Evolutionary conservation across 2,329 filamentous ascomycete species (phyloP), one percentile per base, ranked within the genome.

Genomic region (Trichoderma sp.): DNA sequence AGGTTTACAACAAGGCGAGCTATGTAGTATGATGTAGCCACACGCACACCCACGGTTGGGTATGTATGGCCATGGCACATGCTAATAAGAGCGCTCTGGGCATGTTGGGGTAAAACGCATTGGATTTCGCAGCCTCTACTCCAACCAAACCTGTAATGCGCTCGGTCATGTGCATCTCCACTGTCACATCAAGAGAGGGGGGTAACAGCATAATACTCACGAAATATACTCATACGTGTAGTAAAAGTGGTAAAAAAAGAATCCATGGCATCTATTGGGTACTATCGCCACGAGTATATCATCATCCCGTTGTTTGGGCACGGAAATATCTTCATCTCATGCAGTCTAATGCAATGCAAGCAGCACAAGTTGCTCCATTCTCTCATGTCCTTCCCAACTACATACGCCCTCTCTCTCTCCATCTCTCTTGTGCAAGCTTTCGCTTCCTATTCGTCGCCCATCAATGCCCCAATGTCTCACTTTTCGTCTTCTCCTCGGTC

Each of bases 381-480:
- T 33, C 31, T 56, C 65, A 6, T 24, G 21, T 24, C 11, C 50
- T 24, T 12, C 2, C 41, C 41, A 24, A 24, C 50, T 56, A 21
- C 27, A 27, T 27, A 27, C 50, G n/a, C 50, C 50, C 45, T 53
- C n/a, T 21, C 50, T 21, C 50, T 53, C 9, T 53, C n/a, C 6
- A 7, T 11, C 31, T 59, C 50, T 29, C 21, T 59, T 38, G 8
- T 24, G 31, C 50, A 12, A 2, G n/a, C 50, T 56, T 24, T 21
- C 50, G 50, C 50, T 29, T 59, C 66, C 31, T 33, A 38, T 27
- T 69, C 50, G 66, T 50, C 21, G 50, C 16, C 11, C n/a, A 24
- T 56, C 45, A 38, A 21, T 27, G 66, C 35, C 67, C 67, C 53
- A 63, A 63, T 63, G 68, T 71, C 68, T 71, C 68, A 63, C 50